Conservation (phyloP, 2,329 filamentous ascomycete genomes). For the Aspergillus caelatus region DNA sequence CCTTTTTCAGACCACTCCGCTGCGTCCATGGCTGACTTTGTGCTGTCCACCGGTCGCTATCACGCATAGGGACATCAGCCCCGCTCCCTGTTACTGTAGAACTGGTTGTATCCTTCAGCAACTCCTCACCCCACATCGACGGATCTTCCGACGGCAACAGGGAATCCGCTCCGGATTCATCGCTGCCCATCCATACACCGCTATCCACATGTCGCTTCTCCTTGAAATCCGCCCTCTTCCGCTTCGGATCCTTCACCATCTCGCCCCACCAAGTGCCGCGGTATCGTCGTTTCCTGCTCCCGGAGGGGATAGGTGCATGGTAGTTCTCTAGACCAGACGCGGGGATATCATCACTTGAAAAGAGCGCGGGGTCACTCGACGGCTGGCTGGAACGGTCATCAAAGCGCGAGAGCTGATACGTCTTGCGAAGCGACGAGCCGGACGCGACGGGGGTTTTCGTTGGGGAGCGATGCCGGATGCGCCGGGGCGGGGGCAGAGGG, state of each 20-base stretch:
- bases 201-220: conserved; percentile 49
- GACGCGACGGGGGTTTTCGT: conserved; percentile 19
- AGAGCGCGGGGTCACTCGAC: conserved; percentile 49
- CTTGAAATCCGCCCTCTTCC: conserved; percentile 46
- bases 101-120: conserved; percentile 31
- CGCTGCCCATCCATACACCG: conserved; percentile 53
- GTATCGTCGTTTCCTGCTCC: conserved; percentile 43
- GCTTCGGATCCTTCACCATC: conserved; percentile 39
- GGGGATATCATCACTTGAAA: conserved; percentile 52
- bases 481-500: conserved; percentile 42
- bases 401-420: conserved; percentile 33
- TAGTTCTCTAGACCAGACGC: conserved; percentile 51
- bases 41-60: background rate
- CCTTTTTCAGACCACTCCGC: conserved; percentile 22
- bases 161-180: conserved; percentile 41
- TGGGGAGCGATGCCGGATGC: conserved; percentile 39
- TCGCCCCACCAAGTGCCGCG: conserved; percentile 51
- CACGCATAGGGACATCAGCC: background rate
- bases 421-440: conserved; percentile 26
- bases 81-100: conserved; percentile 8
- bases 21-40: conserved; percentile 13
- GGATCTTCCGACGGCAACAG: conserved; percentile 40
- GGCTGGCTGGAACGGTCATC: conserved; percentile 42
- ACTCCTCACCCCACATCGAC: conserved; percentile 41
- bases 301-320: conserved; percentile 25